Evolutionary conservation across 805 yeast species (phyloP).

Genomic region (Kregervanrija delftensis): DNA sequence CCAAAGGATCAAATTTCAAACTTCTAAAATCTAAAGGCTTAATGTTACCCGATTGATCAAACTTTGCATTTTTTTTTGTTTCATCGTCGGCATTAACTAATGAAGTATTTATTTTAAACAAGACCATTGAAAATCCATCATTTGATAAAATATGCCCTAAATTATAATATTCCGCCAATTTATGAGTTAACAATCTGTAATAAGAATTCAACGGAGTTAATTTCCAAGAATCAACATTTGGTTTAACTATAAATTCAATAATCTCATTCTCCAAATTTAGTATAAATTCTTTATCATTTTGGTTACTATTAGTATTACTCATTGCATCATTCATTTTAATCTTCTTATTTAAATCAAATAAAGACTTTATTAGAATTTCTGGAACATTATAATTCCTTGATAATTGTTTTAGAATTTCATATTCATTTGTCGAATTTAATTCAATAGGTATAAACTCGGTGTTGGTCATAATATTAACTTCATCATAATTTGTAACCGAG

Average conservation of each 20-base stretch:
- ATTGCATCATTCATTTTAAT: neutral
- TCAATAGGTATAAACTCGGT: slow-evolving; percentile 11
- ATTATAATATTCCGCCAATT: slow-evolving; percentile 59
- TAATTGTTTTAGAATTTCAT: slow-evolving; percentile 16
- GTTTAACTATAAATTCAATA: slow-evolving; percentile 34
- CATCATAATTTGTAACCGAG: too few species aligned
- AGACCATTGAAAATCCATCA: slow-evolving; percentile 42
- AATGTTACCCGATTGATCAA: slow-evolving; percentile 27
- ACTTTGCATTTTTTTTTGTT: slow-evolving; percentile 23
- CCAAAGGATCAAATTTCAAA: slow-evolving; percentile 25
- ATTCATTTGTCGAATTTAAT: slow-evolving; percentile 8
- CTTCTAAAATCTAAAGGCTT: slow-evolving; percentile 26
- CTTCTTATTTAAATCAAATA: slow-evolving; percentile 22
- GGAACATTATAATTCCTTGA: slow-evolving; percentile 20
- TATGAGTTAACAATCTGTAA: slow-evolving; percentile 61
- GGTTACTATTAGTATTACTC: neutral
- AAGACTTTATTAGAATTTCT: slow-evolving; percentile 24
- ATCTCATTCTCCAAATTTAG: slow-evolving; percentile 42
- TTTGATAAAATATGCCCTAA: slow-evolving; percentile 50
- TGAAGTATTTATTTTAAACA: slow-evolving; percentile 31
- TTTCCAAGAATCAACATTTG: slow-evolving; percentile 34
- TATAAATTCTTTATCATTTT: slow-evolving; percentile 40
- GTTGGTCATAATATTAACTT: too few species aligned
- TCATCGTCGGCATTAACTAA: slow-evolving; percentile 30
- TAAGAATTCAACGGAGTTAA: slow-evolving; percentile 60